A percentile compares a stretch with the other conserved stretches of the same genome.
These are phyloP conservation scores for Darksidea phi DNA, from an alignment of 495 filamentous ascomycete genomes.

Conservation along the genomic window DNA sequence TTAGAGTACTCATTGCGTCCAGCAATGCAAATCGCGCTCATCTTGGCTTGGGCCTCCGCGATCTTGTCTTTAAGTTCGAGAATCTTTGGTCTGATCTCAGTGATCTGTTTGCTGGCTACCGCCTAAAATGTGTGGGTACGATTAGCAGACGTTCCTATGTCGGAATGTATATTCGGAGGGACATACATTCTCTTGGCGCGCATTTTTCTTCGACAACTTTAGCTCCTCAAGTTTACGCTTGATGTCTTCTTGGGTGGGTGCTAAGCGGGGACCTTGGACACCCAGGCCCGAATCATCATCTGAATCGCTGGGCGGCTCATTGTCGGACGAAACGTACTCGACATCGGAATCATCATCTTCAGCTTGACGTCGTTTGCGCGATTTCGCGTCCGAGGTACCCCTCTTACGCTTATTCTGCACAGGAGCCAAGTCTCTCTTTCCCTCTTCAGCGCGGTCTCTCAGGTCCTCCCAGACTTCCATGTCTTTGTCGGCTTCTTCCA, in stretches of 20 bases:
- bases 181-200: conserved; percentile 38
- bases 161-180: conserved; percentile 25
- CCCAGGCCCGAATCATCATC: conserved; percentile 30
- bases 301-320: conserved; percentile 35
- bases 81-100: conserved; percentile 37
- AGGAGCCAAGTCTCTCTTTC: conserved; percentile 54
- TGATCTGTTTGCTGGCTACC: conserved; percentile 28
- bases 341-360: conserved; percentile 21
- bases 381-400: conserved; percentile 5
- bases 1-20: conserved; percentile 56
- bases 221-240: conserved; percentile 44
- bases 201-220: conserved; percentile 43
- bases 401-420: conserved; percentile 43
- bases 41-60: conserved; percentile 40
- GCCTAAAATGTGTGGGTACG: too few relatives aligned
- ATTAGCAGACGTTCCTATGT: too few relatives aligned
- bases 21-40: conserved; percentile 53
- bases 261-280: conserved; percentile 19
- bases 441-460: conserved; percentile 46
- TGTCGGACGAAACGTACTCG: conserved; percentile 7
- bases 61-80: conserved; percentile 38
- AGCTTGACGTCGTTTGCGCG: conserved; percentile 22
- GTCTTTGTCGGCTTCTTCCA: conserved; percentile 46
- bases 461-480: conserved; percentile 52
- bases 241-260: conserved; percentile 45